Evolutionary conservation across 768 basidiomycete genomes (phyloP), one percentile per base, ranked within the genome.

Genomic region (Boletus rubroflammeus): DNA sequence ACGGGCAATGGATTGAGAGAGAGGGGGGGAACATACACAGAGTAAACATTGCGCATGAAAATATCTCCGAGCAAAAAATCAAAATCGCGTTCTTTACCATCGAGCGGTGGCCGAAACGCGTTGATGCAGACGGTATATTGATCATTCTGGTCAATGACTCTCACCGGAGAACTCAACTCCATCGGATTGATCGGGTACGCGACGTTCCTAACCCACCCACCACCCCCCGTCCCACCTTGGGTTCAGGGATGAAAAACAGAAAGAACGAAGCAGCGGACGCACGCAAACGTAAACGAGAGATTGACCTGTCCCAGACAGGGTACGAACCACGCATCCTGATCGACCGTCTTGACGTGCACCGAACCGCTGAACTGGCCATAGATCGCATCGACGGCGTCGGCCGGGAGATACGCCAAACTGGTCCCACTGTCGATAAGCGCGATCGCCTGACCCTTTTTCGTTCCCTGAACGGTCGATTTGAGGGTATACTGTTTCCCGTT

Each of bases 41-140:
- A 65, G 51, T 78, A 78, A 25, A 76, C 73, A 50, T 79, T 78
- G 32, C 78, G 74, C 60, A 79, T 70, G 63, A 77, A 78, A 5
- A 73, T 66, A 54, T 75, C 75, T 2, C 78, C 78, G 38, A 78
- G 69, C 2, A 75, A 45, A n/a, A 70, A 69, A 25, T 79, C 78
- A 28, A 73, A 65, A 14, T 67, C 76, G 47, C 21, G 54, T 25
- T 52, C 53, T 3, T 39, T 56, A 7, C 59, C 61, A 36, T 62
- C 50, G 11, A 75, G 70, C 2, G 66, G 65, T 3, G 64, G 60
- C 1, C 62, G 67, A 40, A 76, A 69, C 1, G 75, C 56, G 19
- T 70, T 67, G 19, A 71, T 51, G 59, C 78, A 80, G 40, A 74
- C 71, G 1, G 75, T 73, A 50, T 72, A 73, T 8, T 73, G 64